A percentile compares a stretch with the other conserved stretches of the same genome.
Conservation (phyloP, 495 filamentous ascomycete species). For the Ascodesmis nigricans region DNA sequence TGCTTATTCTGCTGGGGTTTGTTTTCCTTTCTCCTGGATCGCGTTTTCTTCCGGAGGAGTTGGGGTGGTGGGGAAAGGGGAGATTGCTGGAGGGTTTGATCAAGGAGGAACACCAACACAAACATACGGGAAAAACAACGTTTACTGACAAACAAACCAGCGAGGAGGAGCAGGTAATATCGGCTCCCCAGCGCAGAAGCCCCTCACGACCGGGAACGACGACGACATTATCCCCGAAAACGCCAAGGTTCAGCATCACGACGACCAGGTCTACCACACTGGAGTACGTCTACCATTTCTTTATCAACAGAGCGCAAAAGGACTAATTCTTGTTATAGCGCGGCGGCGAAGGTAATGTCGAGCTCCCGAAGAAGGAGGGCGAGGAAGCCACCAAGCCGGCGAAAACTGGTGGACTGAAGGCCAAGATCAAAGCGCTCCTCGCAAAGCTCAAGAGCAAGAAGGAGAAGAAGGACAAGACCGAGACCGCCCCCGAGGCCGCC, state of each 20-base stretch:
- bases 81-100: too few relatives aligned
- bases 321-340: neutral
- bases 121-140: too few relatives aligned
- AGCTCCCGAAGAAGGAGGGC: neutral
- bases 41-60: too few relatives aligned
- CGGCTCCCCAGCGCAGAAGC: slow-evolving; percentile 9
- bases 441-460: too few relatives aligned
- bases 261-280: slow-evolving; percentile 14
- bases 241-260: slow-evolving; percentile 8
- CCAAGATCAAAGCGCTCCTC: too few relatives aligned
- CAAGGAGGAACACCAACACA: too few relatives aligned
- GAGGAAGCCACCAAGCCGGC: neutral
- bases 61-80: too few relatives aligned
- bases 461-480: too few relatives aligned
- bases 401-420: too few relatives aligned
- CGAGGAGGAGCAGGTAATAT: slow-evolving; percentile 20
- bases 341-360: slow-evolving; percentile 1
- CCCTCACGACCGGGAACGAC: slow-evolving; percentile 10
- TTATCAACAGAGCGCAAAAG: neutral
- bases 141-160: slow-evolving; percentile 9
- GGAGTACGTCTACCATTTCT: slow-evolving; percentile 17
- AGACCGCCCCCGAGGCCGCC: too few relatives aligned
- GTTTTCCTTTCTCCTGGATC: slow-evolving; percentile 6
- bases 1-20: slow-evolving; percentile 18
- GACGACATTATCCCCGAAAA: slow-evolving; percentile 18